A percentile compares a stretch with the other conserved stretches of the same genome.
Conservation (phyloP, 1,284 basidiomycete species). For the Ustilago lituana region DNA sequence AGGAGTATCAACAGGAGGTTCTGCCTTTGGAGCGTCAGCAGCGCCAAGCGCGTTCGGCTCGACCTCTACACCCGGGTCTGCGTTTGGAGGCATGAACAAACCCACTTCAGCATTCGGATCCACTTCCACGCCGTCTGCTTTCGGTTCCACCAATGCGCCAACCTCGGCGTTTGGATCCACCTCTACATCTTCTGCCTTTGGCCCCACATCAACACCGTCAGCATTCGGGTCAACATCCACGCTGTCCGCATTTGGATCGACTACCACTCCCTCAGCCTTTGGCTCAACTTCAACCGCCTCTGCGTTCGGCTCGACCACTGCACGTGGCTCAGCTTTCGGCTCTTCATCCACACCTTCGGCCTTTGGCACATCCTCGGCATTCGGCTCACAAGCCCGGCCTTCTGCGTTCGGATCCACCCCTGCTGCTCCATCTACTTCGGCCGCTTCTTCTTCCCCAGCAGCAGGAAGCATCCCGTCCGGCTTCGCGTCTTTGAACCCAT, state of each 20-base stretch:
- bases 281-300: constrained; percentile 4
- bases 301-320: constrained; percentile 19
- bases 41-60: constrained; percentile 23
- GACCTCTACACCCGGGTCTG: constrained; percentile 14
- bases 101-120: constrained; percentile 14
- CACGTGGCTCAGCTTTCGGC: constrained; percentile 22
- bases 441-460: neutral
- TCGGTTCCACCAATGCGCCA: constrained; percentile 11
- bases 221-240: constrained; percentile 12
- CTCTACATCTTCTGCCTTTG: constrained; percentile 11
- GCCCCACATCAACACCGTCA: constrained; percentile 4
- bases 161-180: constrained; percentile 18
- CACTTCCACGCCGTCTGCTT: constrained; percentile 17
- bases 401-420: constrained; percentile 19
- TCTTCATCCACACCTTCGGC: constrained; percentile 8
- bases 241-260: constrained; percentile 5
- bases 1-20: constrained; percentile 1
- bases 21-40: constrained; percentile 18
- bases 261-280: constrained; percentile 2
- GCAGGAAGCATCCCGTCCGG: constrained; percentile 4
- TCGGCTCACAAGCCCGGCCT: constrained; percentile 18
- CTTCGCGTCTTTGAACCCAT: constrained; percentile 20
- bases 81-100: constrained; percentile 14
- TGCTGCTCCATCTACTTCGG: neutral
- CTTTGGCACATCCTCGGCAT: too few species aligned